Percentiles rank a stretch among this genome's conserved stretches.
phyloP scores from a whole-genome alignment of 192 early-diverging fungal species.

The Coemansia sp. region DNA sequence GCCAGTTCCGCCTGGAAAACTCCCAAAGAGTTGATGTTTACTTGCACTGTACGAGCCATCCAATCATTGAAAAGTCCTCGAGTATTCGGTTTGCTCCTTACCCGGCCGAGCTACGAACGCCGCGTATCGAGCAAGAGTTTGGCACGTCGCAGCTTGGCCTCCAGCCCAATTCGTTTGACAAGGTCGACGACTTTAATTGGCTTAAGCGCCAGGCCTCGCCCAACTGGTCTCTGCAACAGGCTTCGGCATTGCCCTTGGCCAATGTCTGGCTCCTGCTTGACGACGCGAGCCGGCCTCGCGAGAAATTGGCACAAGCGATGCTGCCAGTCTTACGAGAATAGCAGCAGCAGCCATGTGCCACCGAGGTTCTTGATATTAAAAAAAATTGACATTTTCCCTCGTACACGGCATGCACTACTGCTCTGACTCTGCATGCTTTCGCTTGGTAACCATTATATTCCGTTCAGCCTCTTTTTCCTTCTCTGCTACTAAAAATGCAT shows the following conservation, averaged over 20 bases:
- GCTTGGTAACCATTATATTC: neutral
- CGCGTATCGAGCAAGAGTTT: conserved; percentile 26
- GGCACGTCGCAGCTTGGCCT: neutral
- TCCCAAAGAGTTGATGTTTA: conserved; percentile 62
- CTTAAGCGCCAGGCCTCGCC: conserved; percentile 72
- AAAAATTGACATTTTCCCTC: neutral
- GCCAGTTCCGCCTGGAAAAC: conserved; percentile 86
- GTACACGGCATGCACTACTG: neutral
- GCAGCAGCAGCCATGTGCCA: neutral
- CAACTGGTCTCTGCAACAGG: conserved; percentile 58
- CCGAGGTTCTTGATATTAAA: neutral
- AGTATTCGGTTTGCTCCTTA: conserved; percentile 69
- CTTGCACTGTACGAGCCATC: conserved; percentile 70
- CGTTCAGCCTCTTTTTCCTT: neutral
- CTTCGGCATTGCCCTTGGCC: neutral
- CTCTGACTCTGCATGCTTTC: neutral
- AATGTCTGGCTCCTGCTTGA: conserved; percentile 6
- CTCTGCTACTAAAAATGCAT: neutral
- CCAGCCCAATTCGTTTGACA: conserved; percentile 54
- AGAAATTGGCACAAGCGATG: neutral
- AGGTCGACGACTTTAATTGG: conserved; percentile 94
- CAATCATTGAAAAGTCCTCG: conserved; percentile 83
- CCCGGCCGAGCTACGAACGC: conserved; percentile 28
- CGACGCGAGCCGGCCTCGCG: neutral
- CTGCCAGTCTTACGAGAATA: neutral